phyloP scores from a whole-genome alignment of 306 rosid genomes.

The Cucurbita ficifolia region DNA sequence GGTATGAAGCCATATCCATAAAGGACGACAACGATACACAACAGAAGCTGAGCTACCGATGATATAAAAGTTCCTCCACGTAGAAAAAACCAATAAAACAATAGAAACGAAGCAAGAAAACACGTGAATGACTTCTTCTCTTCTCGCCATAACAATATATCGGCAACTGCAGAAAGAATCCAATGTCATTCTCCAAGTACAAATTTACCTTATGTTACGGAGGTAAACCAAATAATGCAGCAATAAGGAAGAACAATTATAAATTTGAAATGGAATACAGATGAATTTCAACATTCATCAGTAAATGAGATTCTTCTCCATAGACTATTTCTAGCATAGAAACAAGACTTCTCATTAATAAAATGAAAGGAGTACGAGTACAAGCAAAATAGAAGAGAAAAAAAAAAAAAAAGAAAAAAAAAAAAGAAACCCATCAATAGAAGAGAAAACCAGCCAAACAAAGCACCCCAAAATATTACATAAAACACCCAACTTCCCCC shows the following conservation, averaged over 20 bases:
- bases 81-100: constrained; percentile 74
- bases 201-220: neutral
- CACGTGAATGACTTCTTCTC: constrained; percentile 59
- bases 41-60: constrained; percentile 47
- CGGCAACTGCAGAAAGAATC: constrained; percentile 60
- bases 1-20: constrained; percentile 49
- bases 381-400: neutral
- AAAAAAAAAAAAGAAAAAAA: no score
- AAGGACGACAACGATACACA: constrained; percentile 25
- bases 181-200: constrained; percentile 14
- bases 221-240: neutral
- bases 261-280: neutral
- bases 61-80: constrained; percentile 49
- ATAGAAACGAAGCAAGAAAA: constrained; percentile 36
- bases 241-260: neutral
- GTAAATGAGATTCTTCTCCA: neutral
- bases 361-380: neutral
- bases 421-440: no score
- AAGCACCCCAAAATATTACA: no score
- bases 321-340: neutral
- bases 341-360: neutral
- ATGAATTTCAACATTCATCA: neutral
- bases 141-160: constrained; percentile 75
- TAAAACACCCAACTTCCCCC: no score
- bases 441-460: no score